A percentile compares a stretch with the other conserved stretches of the same genome.
Evolutionary conservation across 148 eudicot genomes (phyloP).

Genomic region (Rhododendron molle): DNA sequence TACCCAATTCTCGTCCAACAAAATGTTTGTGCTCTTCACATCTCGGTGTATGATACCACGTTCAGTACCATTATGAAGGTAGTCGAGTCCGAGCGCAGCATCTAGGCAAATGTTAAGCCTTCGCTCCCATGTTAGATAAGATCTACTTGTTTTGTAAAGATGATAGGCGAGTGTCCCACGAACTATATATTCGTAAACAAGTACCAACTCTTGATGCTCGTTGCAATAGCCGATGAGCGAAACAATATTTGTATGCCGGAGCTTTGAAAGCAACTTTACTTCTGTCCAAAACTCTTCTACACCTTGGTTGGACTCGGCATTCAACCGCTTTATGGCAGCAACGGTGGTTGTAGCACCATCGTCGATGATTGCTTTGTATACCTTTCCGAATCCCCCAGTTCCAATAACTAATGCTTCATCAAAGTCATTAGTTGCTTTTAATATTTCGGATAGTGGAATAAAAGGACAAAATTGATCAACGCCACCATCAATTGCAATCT

Average conservation of each 20-base stretch:
- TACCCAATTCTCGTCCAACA: slow-evolving; percentile 5
- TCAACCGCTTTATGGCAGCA: slow-evolving; percentile 1
- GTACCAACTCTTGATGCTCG: neutral
- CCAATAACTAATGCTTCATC: neutral
- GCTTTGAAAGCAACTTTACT: neutral
- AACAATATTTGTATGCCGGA: neutral
- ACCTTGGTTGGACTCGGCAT: neutral
- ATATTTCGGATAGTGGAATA: neutral
- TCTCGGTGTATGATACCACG: neutral
- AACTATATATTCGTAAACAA: neutral
- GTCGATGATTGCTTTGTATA: neutral
- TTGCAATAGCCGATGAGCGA: neutral
- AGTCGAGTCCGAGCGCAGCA: neutral
- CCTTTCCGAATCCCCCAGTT: neutral
- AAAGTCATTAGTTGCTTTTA: neutral
- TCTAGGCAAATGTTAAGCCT: neutral
- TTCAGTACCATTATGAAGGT: neutral
- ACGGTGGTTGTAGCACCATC: neutral
- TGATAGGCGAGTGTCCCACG: neutral
- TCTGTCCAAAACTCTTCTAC: neutral
- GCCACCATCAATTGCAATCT: too few species aligned
- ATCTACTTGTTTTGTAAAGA: neutral
- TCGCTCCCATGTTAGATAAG: neutral
- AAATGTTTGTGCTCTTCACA: neutral
- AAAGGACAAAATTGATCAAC: too few species aligned